Conservation (phyloP, 2,329 filamentous ascomycete genomes). For the Nothophaeocryptopus gaeumannii region DNA sequence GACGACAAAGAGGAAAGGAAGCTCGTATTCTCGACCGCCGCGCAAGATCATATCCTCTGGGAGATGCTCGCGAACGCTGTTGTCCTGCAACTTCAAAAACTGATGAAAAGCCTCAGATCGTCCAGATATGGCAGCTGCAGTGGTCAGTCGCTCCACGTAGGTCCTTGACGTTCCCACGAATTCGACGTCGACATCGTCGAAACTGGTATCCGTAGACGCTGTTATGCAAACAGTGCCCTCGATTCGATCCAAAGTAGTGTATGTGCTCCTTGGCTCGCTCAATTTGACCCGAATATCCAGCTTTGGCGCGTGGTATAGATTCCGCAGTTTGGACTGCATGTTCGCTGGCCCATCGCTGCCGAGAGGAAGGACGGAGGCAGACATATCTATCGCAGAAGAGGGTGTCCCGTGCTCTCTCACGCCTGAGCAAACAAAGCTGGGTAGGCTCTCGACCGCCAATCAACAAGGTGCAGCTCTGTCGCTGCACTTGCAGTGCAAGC, state of each 20-base stretch:
- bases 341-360: conserved; percentile 17
- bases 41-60: conserved; percentile 55
- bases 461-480: no score
- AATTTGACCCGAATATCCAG: conserved; percentile 46
- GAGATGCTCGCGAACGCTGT: conserved; percentile 38
- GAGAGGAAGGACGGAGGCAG: conserved; percentile 5
- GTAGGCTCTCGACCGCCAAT: no score
- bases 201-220: conserved; percentile 51
- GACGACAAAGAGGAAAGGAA: conserved; percentile 64
- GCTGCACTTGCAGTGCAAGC: no score
- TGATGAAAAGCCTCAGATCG: conserved; percentile 57
- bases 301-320: conserved; percentile 31
- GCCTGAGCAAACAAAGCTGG: no score
- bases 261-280: conserved; percentile 42
- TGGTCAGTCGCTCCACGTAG: conserved; percentile 54
- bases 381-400: conserved; percentile 13
- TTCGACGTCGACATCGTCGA: conserved; percentile 58
- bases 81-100: conserved; percentile 60
- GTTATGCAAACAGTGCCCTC: conserved; percentile 53
- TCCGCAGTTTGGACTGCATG: conserved; percentile 28
- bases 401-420: no score
- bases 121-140: conserved; percentile 52
- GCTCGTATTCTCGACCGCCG: conserved; percentile 55
- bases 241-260: conserved; percentile 58
- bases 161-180: conserved; percentile 55